A percentile compares a stretch with the other conserved stretches of the same genome.
phyloP scores from a whole-genome alignment of 805 yeast species.

The Lipomyces yamadae region DNA sequence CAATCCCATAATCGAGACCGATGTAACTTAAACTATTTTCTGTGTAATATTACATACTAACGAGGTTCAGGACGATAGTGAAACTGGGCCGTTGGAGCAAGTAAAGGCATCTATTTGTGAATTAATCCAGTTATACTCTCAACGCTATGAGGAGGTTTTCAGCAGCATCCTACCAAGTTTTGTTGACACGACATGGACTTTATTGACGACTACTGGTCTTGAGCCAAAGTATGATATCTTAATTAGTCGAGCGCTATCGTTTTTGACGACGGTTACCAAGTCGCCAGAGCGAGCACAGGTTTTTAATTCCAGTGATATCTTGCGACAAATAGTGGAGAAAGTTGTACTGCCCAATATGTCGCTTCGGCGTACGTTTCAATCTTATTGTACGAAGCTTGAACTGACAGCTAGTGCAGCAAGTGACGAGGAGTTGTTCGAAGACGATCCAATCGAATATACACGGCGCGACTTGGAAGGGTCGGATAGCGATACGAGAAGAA shows the following conservation, averaged over 20 bases:
- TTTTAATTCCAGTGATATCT: constrained; percentile 61
- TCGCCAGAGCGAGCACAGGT: constrained; percentile 66
- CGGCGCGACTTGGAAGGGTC: constrained; percentile 95
- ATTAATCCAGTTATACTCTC: constrained; percentile 79
- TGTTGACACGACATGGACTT: constrained; percentile 80
- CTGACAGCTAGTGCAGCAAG: constrained; percentile 50
- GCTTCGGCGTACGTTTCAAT: constrained; percentile 54
- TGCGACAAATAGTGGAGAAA: constrained; percentile 78
- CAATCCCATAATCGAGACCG: constrained; percentile 59
- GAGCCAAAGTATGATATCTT: constrained; percentile 83
- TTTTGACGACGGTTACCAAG: constrained; percentile 79
- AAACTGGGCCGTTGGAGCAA: constrained; percentile 68
- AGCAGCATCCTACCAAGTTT: constrained; percentile 76
- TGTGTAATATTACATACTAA: not conserved
- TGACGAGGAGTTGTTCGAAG: constrained; percentile 93
- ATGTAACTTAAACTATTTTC: constrained; percentile 24
- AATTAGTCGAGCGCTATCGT: constrained; percentile 78
- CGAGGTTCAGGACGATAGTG: constrained; percentile 53
- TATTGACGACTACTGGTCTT: constrained; percentile 66
- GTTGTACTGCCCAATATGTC: constrained; percentile 87
- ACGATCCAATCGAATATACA: constrained; percentile 92
- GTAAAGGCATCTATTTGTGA: constrained; percentile 85
- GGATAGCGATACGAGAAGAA: constrained; percentile 88
- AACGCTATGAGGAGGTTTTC: constrained; percentile 90
- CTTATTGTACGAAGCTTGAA: not conserved